These are phyloP conservation scores for Trichoderma asperelloides DNA, from an alignment of 495 filamentous ascomycete species.

Conservation along the genomic window DNA sequence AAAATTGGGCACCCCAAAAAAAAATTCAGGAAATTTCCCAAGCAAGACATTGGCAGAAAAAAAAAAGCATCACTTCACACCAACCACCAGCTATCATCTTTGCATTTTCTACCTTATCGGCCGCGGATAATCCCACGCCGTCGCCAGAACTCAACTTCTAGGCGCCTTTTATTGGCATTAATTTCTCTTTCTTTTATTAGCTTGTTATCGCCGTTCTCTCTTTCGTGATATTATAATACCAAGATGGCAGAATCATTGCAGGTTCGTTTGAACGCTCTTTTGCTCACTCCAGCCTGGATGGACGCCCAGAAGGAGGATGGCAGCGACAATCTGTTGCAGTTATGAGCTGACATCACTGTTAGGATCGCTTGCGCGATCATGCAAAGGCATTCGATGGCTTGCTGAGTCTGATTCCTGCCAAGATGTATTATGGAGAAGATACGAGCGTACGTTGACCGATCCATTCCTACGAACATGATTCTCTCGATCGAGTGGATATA, in stretches of 20 bases:
- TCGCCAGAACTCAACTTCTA: background rate
- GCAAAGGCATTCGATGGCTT: conserved; percentile 84
- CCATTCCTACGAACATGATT: background rate
- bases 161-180: background rate
- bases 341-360: conserved; percentile 15
- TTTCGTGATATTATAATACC: background rate
- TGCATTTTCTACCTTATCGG: background rate
- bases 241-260: conserved; percentile 28
- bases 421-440: conserved; percentile 84
- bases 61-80: background rate
- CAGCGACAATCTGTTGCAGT: background rate
- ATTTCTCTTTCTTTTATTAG: background rate
- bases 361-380: conserved; percentile 83
- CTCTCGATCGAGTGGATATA: background rate
- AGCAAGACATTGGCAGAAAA: conserved; percentile 5
- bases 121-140: background rate
- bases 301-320: conserved; percentile 9
- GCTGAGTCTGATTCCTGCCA: conserved; percentile 85
- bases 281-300: conserved; percentile 7
- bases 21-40: conserved; percentile 1
- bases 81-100: background rate
- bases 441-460: conserved; percentile 53
- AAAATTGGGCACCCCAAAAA: conserved; percentile 6
- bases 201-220: too few species aligned
- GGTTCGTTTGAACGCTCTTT: conserved; percentile 20